phyloP scores from a whole-genome alignment of 2,329 filamentous ascomycete genomes.

The Fusarium sp. region DNA sequence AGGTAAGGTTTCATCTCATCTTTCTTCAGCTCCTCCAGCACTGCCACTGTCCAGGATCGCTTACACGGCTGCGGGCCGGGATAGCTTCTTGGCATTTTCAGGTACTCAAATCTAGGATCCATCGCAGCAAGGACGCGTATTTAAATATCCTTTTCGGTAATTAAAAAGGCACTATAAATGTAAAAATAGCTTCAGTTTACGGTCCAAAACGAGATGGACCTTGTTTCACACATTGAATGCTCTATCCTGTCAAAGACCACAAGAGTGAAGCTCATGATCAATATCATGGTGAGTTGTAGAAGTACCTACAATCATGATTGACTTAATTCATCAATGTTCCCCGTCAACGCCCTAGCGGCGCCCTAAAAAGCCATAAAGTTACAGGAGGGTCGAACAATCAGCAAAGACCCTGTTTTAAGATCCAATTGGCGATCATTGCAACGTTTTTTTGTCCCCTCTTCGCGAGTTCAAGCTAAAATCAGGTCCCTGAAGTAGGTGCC shows the following conservation, averaged over 20 bases:
- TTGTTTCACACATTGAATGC: neutral
- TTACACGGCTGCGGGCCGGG: conserved; percentile 31
- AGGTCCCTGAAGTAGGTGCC: conserved; percentile 15
- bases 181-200: neutral
- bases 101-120: conserved; percentile 2
- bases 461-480: conserved; percentile 12
- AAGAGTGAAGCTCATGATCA: neutral
- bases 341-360: neutral
- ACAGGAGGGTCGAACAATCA: conserved; percentile 18
- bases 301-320: neutral
- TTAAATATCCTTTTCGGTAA: neutral
- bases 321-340: neutral
- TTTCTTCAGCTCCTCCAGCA: conserved; percentile 8
- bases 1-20: neutral
- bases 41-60: conserved; percentile 31
- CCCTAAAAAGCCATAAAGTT: conserved; percentile 12
- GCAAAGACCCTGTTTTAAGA: conserved; percentile 13
- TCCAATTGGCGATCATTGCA: conserved; percentile 28
- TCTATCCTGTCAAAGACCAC: neutral
- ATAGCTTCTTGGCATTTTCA: conserved; percentile 29
- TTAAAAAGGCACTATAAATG: neutral
- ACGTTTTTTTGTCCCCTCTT: conserved; percentile 10
- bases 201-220: neutral
- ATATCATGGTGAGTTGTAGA: too few species aligned
- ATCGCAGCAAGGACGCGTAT: neutral